Conservation (phyloP, 176 grass and related monocot species). For the Triticum dicoccoides region DNA sequence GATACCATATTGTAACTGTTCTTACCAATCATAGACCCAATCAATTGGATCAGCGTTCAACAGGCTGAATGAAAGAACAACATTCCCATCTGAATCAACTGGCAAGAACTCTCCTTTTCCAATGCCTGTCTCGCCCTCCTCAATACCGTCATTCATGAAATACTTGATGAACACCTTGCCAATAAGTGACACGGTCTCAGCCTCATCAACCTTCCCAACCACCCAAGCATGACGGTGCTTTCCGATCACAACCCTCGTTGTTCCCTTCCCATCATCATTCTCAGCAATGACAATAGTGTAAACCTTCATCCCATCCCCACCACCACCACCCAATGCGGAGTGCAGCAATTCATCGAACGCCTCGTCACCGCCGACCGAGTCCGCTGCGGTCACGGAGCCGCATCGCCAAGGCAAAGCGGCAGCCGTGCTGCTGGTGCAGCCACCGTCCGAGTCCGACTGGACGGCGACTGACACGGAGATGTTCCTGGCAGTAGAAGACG, state of each 20-base stretch:
- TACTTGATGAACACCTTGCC: conserved; percentile 62
- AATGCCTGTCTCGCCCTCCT: conserved; percentile 44
- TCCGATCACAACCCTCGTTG: conserved; percentile 47
- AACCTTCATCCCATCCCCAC: conserved; percentile 38
- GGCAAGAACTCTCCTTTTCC: conserved; percentile 87
- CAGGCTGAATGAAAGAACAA: conserved; percentile 85
- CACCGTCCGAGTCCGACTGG: conserved; percentile 13
- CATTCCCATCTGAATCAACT: conserved; percentile 80
- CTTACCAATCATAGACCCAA: conserved; percentile 94
- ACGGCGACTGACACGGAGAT: conserved; percentile 65
- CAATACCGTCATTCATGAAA: conserved; percentile 64
- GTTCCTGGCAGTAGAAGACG: conserved; percentile 18
- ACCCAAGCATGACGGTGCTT: conserved; percentile 93
- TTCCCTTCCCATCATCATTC: conserved; percentile 8
- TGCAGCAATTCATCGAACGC: conserved; percentile 74
- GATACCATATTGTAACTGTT: background rate
- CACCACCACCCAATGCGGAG: conserved; percentile 25
- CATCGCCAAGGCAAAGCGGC: conserved; percentile 51
- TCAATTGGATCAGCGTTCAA: conserved; percentile 79
- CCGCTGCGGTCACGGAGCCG: conserved; percentile 15
- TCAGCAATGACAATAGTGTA: conserved; percentile 73
- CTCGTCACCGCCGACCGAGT: conserved; percentile 40
- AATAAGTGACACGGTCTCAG: conserved; percentile 33
- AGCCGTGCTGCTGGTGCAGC: conserved; percentile 28
- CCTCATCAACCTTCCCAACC: conserved; percentile 43